phyloP scores from a whole-genome alignment of 352 stramenopile genomes.

The Phytophthora pisi region DNA sequence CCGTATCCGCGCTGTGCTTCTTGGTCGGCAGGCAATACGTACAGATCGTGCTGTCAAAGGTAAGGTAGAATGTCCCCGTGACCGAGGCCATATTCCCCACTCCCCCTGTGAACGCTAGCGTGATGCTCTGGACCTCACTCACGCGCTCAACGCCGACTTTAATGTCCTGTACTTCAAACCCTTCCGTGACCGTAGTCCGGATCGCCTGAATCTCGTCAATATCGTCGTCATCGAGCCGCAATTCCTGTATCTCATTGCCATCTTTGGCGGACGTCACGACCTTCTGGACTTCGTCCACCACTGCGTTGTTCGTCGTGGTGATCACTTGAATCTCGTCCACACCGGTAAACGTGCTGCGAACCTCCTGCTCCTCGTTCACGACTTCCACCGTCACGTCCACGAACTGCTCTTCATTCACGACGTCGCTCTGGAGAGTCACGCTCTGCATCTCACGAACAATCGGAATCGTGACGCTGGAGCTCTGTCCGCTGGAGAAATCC shows the following conservation, averaged over 20 bases:
- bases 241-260: conserved; percentile 91
- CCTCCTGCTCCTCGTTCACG: conserved; percentile 95
- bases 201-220: conserved; percentile 93
- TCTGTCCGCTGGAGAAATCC: conserved; percentile 77
- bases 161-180: conserved; percentile 90
- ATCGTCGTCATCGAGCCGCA: conserved; percentile 84
- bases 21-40: conserved; percentile 78
- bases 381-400: conserved; percentile 94
- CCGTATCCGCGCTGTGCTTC: conserved; percentile 41
- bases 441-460: conserved; percentile 93
- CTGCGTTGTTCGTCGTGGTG: conserved; percentile 61
- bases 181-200: conserved; percentile 69
- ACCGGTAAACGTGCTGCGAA: conserved; percentile 88
- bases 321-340: conserved; percentile 91
- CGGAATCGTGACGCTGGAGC: conserved; percentile 66
- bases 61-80: conserved; percentile 50
- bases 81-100: conserved; percentile 54
- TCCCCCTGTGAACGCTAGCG: conserved; percentile 73
- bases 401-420: conserved; percentile 94
- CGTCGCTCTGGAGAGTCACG: conserved; percentile 74
- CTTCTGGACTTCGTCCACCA: conserved; percentile 92
- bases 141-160: conserved; percentile 69
- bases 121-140: conserved; percentile 88
- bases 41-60: conserved; percentile 67
- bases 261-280: conserved; percentile 92